Evolutionary conservation across 139 green algal genomes (phyloP), one percentile per base, ranked within the genome.

Genomic region (Chlorokybus atmophyticus): DNA sequence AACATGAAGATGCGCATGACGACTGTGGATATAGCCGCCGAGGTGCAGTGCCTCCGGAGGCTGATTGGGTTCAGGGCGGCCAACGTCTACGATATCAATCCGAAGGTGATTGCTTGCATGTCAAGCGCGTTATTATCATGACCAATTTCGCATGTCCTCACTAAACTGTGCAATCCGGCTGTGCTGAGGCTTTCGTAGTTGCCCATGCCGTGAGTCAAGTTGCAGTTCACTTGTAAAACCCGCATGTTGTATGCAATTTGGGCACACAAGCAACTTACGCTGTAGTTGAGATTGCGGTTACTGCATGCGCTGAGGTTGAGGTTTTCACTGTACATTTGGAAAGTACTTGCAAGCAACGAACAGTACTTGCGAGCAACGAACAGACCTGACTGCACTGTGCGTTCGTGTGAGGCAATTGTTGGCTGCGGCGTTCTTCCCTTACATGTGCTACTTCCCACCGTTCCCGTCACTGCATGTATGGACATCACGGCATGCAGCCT

Each of bases 1-100:
- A 51, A 17, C 23, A 71, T 73, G 64, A 73, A 73, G 57, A 19
- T 25, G 28, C 64, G 64, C 3, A 73, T 97, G 71, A 83, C 59
- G 25, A 81, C 75, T 2, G 79, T 82, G 2, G 88, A 97, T 55
- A 79, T 97, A 50, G 86, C 85, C 24, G 91, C 75, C 0, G 85
- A 95, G 66, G 82, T 87, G 28, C 80, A 87, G 1, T 93, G 78
- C 62, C 63, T 98, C 23, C 67, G 79, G 0, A 32, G 79, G 40
- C 61, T 94, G 25, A 51, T 94, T 21, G 91, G 91, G 2, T 75
- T 94, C 63, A 73, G 87, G 0, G 55, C 95, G 7, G 78, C 83
- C 23, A 96, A 96, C 62, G 68, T 97, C 0, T 98, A 95, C 57
- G 90, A 98, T 64, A 55, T 96, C 29, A 90, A 85, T 27, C 40